phyloP scores from a whole-genome alignment of 768 basidiomycete species.

The Sarcomyxa edulis region DNA sequence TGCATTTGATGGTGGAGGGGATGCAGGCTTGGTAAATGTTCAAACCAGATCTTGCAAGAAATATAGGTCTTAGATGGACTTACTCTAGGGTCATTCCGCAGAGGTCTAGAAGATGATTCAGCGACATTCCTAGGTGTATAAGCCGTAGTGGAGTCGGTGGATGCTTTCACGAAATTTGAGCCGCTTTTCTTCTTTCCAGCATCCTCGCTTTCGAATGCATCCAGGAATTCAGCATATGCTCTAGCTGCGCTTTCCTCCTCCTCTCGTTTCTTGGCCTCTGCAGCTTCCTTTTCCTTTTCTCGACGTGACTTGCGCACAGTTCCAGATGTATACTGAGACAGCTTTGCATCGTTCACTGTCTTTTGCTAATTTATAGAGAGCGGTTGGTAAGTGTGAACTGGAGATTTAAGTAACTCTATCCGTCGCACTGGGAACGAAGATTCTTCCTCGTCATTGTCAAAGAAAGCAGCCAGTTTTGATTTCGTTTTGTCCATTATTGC shows the following conservation, averaged over 20 bases:
- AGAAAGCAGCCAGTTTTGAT: conserved; percentile 71
- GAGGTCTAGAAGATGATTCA: conserved; percentile 17
- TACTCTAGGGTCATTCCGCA: conserved; percentile 17
- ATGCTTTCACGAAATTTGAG: conserved; percentile 57
- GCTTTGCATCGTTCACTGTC: conserved; percentile 79
- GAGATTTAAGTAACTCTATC: conserved; percentile 60
- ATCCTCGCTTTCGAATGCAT: conserved; percentile 76
- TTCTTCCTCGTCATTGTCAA: conserved; percentile 82
- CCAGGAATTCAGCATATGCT: conserved; percentile 80
- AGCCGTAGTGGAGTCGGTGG: conserved; percentile 42
- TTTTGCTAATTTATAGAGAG: conserved; percentile 64
- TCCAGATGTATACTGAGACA: conserved; percentile 83
- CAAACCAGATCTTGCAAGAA: conserved; percentile 1
- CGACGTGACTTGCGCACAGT: conserved; percentile 83
- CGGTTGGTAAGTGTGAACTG: conserved; percentile 59
- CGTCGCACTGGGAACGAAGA: conserved; percentile 89
- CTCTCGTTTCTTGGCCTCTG: conserved; percentile 82
- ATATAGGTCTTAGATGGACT: not conserved
- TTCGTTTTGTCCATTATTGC: conserved; percentile 60
- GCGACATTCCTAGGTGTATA: conserved; percentile 50
- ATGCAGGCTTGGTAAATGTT: conserved; percentile 39
- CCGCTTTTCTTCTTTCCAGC: conserved; percentile 42
- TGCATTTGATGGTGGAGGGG: conserved; percentile 40
- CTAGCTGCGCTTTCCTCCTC: conserved; percentile 77
- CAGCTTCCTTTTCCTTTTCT: conserved; percentile 91